Percentiles rank a stretch among this genome's conserved stretches.
phyloP scores from a whole-genome alignment of 805 yeast species.

The Candida wancherniae region DNA sequence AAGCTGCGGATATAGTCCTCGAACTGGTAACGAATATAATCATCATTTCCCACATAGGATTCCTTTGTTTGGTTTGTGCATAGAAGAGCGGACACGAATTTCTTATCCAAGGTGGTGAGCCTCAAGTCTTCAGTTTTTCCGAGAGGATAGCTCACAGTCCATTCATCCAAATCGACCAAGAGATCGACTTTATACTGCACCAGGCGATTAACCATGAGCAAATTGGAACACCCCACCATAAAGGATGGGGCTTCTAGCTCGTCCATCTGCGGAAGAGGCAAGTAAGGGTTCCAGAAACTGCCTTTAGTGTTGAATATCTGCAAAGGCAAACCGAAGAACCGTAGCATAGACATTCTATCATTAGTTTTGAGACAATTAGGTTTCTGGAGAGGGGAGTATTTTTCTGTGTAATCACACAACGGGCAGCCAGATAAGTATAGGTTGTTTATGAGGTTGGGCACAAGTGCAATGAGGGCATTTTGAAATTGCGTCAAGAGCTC shows the following conservation, averaged over 20 bases:
- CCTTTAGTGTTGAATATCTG: constrained; percentile 77
- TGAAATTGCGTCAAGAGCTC: constrained; percentile 79
- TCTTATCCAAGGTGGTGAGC: constrained; percentile 51
- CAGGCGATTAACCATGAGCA: constrained; percentile 62
- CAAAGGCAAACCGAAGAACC: constrained; percentile 83
- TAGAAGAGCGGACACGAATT: constrained; percentile 62
- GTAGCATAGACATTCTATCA: constrained; percentile 69
- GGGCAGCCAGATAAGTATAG: constrained; percentile 82
- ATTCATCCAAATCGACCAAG: constrained; percentile 64
- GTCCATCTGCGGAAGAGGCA: constrained; percentile 88
- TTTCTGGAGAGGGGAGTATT: constrained; percentile 44
- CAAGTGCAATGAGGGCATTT: constrained; percentile 74
- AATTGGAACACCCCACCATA: constrained; percentile 84
- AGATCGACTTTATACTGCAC: constrained; percentile 61
- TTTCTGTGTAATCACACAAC: constrained; percentile 46
- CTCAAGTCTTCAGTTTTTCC: constrained; percentile 29
- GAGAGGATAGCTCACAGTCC: constrained; percentile 42
- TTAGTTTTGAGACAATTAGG: constrained; percentile 71
- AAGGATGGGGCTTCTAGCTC: constrained; percentile 66
- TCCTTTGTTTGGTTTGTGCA: constrained; percentile 34
- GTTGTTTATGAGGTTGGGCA: constrained; percentile 73
- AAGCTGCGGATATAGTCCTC: constrained; percentile 85
- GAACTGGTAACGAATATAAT: constrained; percentile 78
- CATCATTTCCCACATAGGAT: constrained; percentile 53
- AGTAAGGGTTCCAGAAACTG: constrained; percentile 86